Base-by-base conservation (phyloP, 257 asterid species). In the Leonotis leonurus region DNA sequence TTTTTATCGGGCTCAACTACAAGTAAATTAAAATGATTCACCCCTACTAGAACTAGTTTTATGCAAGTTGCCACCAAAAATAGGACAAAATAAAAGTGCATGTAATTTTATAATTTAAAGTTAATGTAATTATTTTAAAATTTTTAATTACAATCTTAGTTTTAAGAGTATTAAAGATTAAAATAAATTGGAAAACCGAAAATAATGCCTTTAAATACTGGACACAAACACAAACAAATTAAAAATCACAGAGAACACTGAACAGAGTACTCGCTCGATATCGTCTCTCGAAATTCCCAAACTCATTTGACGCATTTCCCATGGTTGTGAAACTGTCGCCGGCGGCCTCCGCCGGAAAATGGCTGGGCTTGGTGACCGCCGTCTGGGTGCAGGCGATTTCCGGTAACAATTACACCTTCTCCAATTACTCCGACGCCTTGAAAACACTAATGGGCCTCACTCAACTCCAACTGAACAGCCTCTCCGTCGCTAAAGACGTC, bases 331-430 rank as follows among this genome's bases (percentile, higher is more conserved):
- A 60, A 32, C 44, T 73, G 18, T 80, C 92, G 22, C 84, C 95
- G 64, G 74, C 81, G 0, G 70, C 98, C 0, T 83, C 95, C 29
- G 85, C 84, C 77, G 94, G 90, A 0, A 91, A 91, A 73, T 91
- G 98, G 98, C 74, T 91, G 40, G 98, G 98, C 0, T 81, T 91
- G 25, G 85, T 91, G n/a, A 75, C 95, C 14, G 99, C 99, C 70
- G 84, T 93, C 1, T 93, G 99, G 99, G 99, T 93, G 17, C 99
- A 93, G 60, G 80, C 99, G 3, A 89, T 93, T 24, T 87, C 99
- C 44, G 99, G 99, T 33, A 89, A 93, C 77, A 93, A 93, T 16
- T 89, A 93, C 87, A 89, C 97, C 9, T 93, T 93, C 70, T 87
- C 99, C 0, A 93, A 93, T 52, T 93, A 93, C 55, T 93, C 99